These are phyloP conservation scores for Ascocoryne sarcoides DNA, from an alignment of 2,329 filamentous ascomycete species.

Conservation along the genomic window DNA sequence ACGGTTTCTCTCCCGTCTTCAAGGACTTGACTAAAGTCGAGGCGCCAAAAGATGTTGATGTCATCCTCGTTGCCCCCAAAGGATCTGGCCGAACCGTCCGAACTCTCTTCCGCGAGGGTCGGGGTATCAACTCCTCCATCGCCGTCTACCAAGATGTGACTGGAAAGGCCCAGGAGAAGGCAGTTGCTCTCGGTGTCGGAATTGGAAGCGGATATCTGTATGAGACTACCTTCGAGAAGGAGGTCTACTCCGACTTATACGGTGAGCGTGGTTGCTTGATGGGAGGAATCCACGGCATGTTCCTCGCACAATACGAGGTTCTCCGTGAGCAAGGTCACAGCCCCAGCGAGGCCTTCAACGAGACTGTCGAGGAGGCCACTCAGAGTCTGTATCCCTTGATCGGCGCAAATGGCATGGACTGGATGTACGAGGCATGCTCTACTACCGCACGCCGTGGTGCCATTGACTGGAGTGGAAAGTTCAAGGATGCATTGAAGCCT, in stretches of 20 bases:
- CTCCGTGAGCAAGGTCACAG: conserved; percentile 97
- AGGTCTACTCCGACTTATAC: conserved; percentile 99
- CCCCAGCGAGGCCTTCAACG: conserved; percentile 98
- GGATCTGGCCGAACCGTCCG: conserved; percentile 97
- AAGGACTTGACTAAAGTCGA: conserved; percentile 99
- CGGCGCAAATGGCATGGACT: conserved; percentile 97
- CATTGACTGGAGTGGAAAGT: conserved; percentile 95
- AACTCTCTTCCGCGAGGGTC: conserved; percentile 97
- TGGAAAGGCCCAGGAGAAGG: conserved; percentile 97
- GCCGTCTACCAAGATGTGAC: conserved; percentile 98
- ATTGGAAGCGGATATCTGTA: conserved; percentile 98
- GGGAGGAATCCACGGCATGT: conserved; percentile 99
- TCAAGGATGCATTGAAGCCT: conserved; percentile 98
- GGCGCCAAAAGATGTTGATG: conserved; percentile 88
- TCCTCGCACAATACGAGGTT: conserved; percentile 99
- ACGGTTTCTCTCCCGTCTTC: conserved; percentile 99
- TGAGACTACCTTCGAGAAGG: conserved; percentile 99
- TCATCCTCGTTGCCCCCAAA: conserved; percentile 99
- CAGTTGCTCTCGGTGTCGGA: conserved; percentile 90
- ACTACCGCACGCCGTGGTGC: conserved; percentile 96
- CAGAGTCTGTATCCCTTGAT: conserved; percentile 98
- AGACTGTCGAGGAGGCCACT: conserved; percentile 99
- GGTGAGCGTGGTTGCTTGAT: conserved; percentile 99
- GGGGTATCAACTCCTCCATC: conserved; percentile 98
- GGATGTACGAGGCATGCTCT: conserved; percentile 99